phyloP scores from a whole-genome alignment of 2,329 filamentous ascomycete species.

The Ophiostoma sp. region DNA sequence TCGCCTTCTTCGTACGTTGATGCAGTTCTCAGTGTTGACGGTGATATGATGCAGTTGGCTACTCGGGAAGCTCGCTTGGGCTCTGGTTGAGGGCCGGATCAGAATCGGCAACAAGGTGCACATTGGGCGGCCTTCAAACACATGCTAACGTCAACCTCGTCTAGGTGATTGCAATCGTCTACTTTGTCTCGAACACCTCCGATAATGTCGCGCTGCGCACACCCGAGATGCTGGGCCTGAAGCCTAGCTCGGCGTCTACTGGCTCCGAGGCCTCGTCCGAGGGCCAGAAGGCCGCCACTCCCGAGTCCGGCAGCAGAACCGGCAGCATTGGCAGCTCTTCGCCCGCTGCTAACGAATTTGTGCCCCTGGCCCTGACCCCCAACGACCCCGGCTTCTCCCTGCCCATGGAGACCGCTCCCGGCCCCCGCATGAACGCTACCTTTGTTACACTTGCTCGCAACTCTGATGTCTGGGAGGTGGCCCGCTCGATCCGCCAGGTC shows the following conservation, averaged over 20 bases:
- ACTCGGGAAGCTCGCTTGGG: neutral
- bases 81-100: too few species aligned
- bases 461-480: slow-evolving; percentile 91
- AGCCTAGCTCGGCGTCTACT: slow-evolving; percentile 11
- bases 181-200: slow-evolving; percentile 65
- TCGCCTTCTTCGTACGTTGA: slow-evolving; percentile 67
- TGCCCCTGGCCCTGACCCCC: slow-evolving; percentile 48
- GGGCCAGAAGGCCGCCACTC: slow-evolving; percentile 3
- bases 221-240: slow-evolving; percentile 25
- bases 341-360: slow-evolving; percentile 31
- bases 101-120: too few species aligned
- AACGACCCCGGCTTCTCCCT: slow-evolving; percentile 50
- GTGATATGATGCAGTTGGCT: neutral
- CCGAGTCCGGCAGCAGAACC: slow-evolving; percentile 16
- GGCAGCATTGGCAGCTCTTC: slow-evolving; percentile 26
- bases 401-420: slow-evolving; percentile 49
- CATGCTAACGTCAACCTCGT: neutral
- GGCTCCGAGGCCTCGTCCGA: slow-evolving; percentile 33
- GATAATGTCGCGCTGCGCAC: slow-evolving; percentile 39
- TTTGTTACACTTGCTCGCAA: slow-evolving; percentile 96
- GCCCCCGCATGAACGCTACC: slow-evolving; percentile 87
- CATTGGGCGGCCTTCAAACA: neutral
- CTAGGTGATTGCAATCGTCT: slow-evolving; percentile 65
- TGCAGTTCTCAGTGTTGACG: neutral
- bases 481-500: slow-evolving; percentile 88